Evolutionary conservation across 371 early-diverging fungal species (phyloP).

Genomic region (Mortierella sp.): DNA sequence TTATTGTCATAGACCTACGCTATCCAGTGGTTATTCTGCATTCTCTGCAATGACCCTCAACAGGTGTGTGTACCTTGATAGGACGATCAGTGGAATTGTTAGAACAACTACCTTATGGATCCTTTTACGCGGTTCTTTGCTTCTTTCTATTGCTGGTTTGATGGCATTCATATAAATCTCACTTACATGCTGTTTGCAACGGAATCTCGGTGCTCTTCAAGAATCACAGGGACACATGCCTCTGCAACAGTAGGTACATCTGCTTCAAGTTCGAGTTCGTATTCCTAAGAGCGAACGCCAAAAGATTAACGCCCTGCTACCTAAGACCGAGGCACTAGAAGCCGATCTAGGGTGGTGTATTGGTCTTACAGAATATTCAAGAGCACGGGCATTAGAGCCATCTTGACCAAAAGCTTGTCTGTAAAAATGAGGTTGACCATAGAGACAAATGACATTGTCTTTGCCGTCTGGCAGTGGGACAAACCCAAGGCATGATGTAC

Average conservation of each 20-base stretch:
- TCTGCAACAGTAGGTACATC: neutral
- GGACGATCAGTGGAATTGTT: neutral
- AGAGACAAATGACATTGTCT: slow-evolving; percentile 33
- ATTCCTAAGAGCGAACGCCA: neutral
- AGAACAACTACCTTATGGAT: neutral
- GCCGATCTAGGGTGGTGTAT: neutral
- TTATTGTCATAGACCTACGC: neutral
- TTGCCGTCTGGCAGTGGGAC: slow-evolving; percentile 39
- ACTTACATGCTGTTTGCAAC: slow-evolving; percentile 26
- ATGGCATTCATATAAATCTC: too few species aligned
- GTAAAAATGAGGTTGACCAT: neutral
- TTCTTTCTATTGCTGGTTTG: neutral
- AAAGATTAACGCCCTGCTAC: neutral
- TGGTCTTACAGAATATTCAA: slow-evolving; percentile 1
- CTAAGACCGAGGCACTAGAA: neutral
- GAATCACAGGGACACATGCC: slow-evolving; percentile 1
- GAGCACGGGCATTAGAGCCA: neutral
- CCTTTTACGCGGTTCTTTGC: neutral
- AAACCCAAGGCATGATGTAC: slow-evolving; percentile 42
- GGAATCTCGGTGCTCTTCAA: slow-evolving; percentile 16
- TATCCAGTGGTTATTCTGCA: neutral
- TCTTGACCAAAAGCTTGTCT: neutral
- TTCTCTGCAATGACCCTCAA: slow-evolving; percentile 24
- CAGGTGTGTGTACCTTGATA: slow-evolving; percentile 26
- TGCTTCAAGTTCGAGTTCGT: neutral